Percentiles rank a stretch among this genome's conserved stretches.
phyloP scores from a whole-genome alignment of 202 grass and related monocot genomes.

The Bolboschoenoplectus hybrid region DNA sequence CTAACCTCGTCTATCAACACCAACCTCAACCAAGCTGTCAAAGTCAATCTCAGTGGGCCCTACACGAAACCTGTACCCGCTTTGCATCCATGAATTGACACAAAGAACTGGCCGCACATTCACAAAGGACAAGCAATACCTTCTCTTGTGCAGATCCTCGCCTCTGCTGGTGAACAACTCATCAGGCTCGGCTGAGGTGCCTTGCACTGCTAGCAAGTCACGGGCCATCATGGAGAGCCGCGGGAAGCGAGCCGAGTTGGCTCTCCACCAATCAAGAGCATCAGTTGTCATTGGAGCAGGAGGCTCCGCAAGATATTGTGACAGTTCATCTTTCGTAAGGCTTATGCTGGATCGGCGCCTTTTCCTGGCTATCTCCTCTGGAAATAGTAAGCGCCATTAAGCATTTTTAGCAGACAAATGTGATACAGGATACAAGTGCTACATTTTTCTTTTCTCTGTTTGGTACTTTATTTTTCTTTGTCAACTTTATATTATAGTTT shows the following conservation, averaged over 20 bases:
- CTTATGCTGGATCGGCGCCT: conserved; percentile 61
- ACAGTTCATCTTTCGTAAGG: conserved; percentile 73
- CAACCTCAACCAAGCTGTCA: conserved; percentile 58
- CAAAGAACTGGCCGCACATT: conserved; percentile 65
- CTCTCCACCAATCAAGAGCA: conserved; percentile 88
- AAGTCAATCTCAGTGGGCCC: conserved; percentile 70
- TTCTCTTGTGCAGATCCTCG: conserved; percentile 58
- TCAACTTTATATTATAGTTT: neutral
- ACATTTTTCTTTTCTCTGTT: neutral
- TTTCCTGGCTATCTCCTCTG: conserved; percentile 90
- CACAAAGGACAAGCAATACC: conserved; percentile 46
- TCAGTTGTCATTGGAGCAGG: conserved; percentile 71
- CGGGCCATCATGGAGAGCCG: conserved; percentile 88
- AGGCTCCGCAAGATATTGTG: conserved; percentile 77
- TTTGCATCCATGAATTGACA: conserved; percentile 82
- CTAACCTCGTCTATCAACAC: conserved; percentile 36
- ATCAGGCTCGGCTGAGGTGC: conserved; percentile 76
- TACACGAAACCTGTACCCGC: conserved; percentile 73
- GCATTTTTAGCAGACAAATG: neutral
- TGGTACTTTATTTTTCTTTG: neutral
- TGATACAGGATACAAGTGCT: neutral
- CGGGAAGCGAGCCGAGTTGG: conserved; percentile 72
- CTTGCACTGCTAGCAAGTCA: conserved; percentile 85
- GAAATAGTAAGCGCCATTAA: neutral
- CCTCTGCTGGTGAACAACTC: conserved; percentile 87